These are phyloP conservation scores for Austroboletus novae-zelandiae DNA, from an alignment of 1,284 basidiomycete species.

Conservation along the genomic window DNA sequence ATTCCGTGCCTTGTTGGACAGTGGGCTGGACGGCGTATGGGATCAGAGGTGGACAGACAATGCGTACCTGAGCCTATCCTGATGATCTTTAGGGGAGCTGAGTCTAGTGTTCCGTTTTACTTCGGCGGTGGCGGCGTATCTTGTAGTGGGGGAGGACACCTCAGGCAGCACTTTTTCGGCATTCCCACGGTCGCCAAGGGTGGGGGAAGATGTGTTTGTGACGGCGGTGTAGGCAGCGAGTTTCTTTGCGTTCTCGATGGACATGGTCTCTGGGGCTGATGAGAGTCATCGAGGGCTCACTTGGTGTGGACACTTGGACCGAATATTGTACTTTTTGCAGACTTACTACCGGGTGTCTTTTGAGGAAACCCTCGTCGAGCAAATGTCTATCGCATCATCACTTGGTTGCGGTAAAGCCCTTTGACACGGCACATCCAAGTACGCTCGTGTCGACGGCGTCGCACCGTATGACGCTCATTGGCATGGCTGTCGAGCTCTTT, in stretches of 20 bases:
- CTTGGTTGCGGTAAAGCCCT: slow-evolving; percentile 9
- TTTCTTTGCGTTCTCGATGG: slow-evolving; percentile 79
- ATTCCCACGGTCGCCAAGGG: too few species aligned
- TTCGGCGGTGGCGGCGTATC: slow-evolving; percentile 42
- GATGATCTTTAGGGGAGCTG: slow-evolving; percentile 68
- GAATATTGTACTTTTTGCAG: too few species aligned
- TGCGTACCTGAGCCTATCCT: slow-evolving; percentile 81
- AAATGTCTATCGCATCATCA: background rate
- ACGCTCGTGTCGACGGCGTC: background rate
- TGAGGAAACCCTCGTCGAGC: too few species aligned
- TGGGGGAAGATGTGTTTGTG: slow-evolving; percentile 80
- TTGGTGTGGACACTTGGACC: too few species aligned
- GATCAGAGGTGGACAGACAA: background rate
- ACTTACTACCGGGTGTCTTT: too few species aligned
- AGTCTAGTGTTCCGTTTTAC: background rate
- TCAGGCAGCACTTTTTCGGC: too few species aligned
- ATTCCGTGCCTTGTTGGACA: slow-evolving; percentile 74
- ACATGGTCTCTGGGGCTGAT: slow-evolving; percentile 12
- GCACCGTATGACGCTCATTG: slow-evolving; percentile 10
- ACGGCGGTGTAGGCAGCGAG: slow-evolving; percentile 95
- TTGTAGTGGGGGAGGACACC: slow-evolving; percentile 77
- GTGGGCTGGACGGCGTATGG: slow-evolving; percentile 96
- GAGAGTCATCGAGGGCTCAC: background rate
- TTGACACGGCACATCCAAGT: background rate
- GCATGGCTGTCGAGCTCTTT: slow-evolving; percentile 13